Conservation (phyloP, 2,329 filamentous ascomycete species). For the Fonsecaea multimorphosa region DNA sequence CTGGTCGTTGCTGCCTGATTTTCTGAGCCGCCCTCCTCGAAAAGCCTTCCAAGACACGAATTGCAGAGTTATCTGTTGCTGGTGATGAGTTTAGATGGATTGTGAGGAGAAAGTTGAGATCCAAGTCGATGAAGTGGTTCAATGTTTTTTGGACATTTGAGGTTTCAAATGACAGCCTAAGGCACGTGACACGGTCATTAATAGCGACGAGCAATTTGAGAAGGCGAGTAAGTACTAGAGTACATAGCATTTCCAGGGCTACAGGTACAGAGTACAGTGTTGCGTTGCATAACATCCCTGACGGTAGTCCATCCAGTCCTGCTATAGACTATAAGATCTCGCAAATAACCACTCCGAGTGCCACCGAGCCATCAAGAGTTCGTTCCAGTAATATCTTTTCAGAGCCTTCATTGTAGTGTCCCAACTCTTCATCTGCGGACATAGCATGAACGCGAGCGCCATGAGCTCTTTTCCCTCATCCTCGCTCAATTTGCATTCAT, state of each 20-base stretch:
- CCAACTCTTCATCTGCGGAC: conserved; percentile 1
- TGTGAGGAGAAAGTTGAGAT: not conserved
- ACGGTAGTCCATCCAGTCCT: not conserved
- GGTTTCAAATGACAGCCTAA: not conserved
- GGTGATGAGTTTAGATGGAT: not conserved
- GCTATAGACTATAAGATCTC: not conserved
- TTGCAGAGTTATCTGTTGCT: not conserved
- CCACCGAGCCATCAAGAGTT: not conserved
- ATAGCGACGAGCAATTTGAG: no score
- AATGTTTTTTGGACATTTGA: not conserved
- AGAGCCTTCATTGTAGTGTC: not conserved
- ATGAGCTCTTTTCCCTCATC: not conserved
- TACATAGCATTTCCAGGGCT: no score
- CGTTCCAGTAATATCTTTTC: not conserved
- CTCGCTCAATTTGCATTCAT: conserved; percentile 1
- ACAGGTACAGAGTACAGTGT: not conserved
- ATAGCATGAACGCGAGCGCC: conserved; percentile 2
- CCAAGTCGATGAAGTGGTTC: not conserved
- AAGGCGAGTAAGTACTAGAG: no score
- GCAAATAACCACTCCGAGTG: not conserved
- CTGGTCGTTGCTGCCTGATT: not conserved
- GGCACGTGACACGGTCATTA: not conserved
- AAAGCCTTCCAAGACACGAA: not conserved
- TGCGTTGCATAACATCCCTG: not conserved
- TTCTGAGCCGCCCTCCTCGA: not conserved